Conservation (phyloP, 352 stramenopile species). For the Globisporangium nunn region DNA sequence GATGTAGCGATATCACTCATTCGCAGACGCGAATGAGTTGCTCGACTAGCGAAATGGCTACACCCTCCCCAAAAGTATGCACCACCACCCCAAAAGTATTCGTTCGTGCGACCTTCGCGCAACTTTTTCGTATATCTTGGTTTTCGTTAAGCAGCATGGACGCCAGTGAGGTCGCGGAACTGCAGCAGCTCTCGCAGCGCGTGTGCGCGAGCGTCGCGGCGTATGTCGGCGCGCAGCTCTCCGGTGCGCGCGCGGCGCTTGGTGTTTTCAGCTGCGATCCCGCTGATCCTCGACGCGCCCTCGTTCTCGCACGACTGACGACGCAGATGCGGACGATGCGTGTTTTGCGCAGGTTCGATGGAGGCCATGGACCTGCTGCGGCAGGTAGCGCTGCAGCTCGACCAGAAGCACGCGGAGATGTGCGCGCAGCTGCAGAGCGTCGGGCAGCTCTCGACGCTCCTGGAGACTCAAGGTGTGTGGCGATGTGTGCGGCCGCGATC, state of each 20-base stretch:
- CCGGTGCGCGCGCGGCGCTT: conserved; percentile 24
- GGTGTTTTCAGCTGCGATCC: too few species aligned
- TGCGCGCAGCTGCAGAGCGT: conserved; percentile 45
- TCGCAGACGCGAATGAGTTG: too few species aligned
- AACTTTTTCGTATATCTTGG: neutral
- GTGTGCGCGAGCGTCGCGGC: conserved; percentile 63
- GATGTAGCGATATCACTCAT: conserved; percentile 23
- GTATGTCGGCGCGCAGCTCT: conserved; percentile 61
- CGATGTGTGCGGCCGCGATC: neutral
- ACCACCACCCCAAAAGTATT: neutral
- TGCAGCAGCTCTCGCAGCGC: conserved; percentile 49
- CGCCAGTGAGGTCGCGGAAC: conserved; percentile 40
- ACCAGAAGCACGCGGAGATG: conserved; percentile 63
- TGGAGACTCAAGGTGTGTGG: conserved; percentile 57
- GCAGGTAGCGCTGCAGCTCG: conserved; percentile 47
- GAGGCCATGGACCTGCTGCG: conserved; percentile 71
- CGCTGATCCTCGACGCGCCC: neutral
- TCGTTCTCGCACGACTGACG: neutral
- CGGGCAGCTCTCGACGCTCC: conserved; percentile 52
- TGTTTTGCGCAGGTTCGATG: conserved; percentile 34
- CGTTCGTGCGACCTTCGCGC: neutral
- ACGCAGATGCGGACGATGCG: neutral
- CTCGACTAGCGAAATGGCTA: neutral
- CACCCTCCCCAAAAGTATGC: neutral
- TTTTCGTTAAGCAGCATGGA: conserved; percentile 34